Evolutionary conservation across 441 rosid species (phyloP).

Genomic region (Erysimum pusillum): DNA sequence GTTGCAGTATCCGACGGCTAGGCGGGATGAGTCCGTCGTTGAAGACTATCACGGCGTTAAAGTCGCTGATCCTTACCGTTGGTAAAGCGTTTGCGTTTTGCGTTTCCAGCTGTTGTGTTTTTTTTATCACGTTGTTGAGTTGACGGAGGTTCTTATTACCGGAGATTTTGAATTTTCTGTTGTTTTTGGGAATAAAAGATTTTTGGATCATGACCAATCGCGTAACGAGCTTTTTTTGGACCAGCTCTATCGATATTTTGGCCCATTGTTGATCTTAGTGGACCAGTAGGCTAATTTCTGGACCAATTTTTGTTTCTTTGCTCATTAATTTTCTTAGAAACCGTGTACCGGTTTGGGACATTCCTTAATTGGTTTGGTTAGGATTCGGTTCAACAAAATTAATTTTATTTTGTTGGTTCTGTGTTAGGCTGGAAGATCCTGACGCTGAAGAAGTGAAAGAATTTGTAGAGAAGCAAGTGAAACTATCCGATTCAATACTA

Average conservation of each 20-base stretch:
- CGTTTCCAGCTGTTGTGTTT: not conserved
- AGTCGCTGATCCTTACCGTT: slow-evolving; percentile 85
- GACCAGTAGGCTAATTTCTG: slow-evolving; percentile 9
- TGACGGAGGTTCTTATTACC: slow-evolving; percentile 27
- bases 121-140: not conserved
- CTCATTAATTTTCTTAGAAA: slow-evolving; percentile 7
- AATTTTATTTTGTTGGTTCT: not conserved
- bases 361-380: slow-evolving; percentile 15
- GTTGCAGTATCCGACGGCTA: slow-evolving; percentile 68
- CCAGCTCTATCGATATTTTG: slow-evolving; percentile 14
- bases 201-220: slow-evolving; percentile 28
- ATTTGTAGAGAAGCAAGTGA: slow-evolving; percentile 76
- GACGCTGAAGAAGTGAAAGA: slow-evolving; percentile 82
- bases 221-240: slow-evolving; percentile 35
- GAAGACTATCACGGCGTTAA: slow-evolving; percentile 84
- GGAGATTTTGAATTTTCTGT: slow-evolving; percentile 19
- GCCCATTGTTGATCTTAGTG: slow-evolving; percentile 34
- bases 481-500: slow-evolving; percentile 72
- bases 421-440: slow-evolving; percentile 87
- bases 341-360: slow-evolving; percentile 23
- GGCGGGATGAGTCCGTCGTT: slow-evolving; percentile 73
- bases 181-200: not conserved
- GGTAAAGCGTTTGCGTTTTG: slow-evolving; percentile 55
- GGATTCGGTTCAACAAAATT: not conserved
- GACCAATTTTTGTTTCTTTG: slow-evolving; percentile 32